Conservation (phyloP, 1,139 yeast genomes). For the Wickerhamiella pararugosa region DNA sequence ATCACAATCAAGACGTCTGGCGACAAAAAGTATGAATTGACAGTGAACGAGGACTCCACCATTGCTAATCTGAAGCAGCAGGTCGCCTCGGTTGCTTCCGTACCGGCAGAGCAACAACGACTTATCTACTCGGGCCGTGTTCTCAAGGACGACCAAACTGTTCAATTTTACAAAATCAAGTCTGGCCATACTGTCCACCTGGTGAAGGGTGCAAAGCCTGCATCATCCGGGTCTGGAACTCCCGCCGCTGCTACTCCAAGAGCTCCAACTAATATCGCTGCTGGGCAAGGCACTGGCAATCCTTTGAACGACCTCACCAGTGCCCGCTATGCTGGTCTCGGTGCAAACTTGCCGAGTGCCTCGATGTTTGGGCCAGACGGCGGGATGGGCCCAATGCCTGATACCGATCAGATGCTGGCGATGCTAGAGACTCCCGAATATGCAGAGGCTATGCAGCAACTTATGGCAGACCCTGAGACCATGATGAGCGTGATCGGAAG, state of each 20-base stretch:
- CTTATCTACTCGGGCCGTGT: slow-evolving; percentile 90
- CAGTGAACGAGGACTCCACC: slow-evolving; percentile 38
- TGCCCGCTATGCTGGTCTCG: slow-evolving; percentile 85
- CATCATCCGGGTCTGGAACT: slow-evolving; percentile 11
- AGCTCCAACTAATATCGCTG: slow-evolving; percentile 39
- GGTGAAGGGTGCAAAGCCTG: slow-evolving; percentile 44
- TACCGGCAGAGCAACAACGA: slow-evolving; percentile 67
- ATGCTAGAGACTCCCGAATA: slow-evolving; percentile 73
- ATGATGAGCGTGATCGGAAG: slow-evolving; percentile 46
- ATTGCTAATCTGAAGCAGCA: slow-evolving; percentile 54
- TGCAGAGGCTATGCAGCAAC: slow-evolving; percentile 65
- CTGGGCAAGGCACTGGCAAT: slow-evolving; percentile 82
- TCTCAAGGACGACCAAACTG: slow-evolving; percentile 64
- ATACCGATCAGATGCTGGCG: slow-evolving; percentile 53
- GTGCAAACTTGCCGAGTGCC: slow-evolving; percentile 68
- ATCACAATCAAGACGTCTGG: slow-evolving; percentile 36
- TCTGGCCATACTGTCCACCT: slow-evolving; percentile 78
- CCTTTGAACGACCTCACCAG: slow-evolving; percentile 87
- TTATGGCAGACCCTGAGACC: slow-evolving; percentile 75
- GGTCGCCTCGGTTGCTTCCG: slow-evolving; percentile 42
- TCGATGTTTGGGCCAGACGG: slow-evolving; percentile 93
- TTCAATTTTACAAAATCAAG: slow-evolving; percentile 65
- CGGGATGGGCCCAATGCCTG: slow-evolving; percentile 61
- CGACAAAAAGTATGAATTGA: slow-evolving; percentile 61
- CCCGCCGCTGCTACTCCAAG: slow-evolving; percentile 17